Base-by-base conservation (phyloP, 495 filamentous ascomycete genomes). In the Amphirosellinia nigrospora region DNA sequence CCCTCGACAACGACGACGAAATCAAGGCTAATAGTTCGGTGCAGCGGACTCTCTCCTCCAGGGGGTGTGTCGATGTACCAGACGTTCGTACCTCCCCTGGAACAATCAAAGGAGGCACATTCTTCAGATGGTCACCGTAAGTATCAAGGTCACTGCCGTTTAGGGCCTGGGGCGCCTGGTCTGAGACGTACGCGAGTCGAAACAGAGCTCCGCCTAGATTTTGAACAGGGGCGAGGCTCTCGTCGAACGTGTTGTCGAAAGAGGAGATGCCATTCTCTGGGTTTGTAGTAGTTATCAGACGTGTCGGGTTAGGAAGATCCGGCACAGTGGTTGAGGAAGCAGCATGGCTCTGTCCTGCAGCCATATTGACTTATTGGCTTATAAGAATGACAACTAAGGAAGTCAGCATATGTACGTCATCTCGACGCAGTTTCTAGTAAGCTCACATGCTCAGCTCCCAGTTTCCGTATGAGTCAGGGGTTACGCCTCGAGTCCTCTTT, bases 1-100 rank as follows among this genome's bases (percentile, higher is more conserved):
- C 91, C 91, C 66, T 90, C 86, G 13, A 92, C 61, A n/a, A 93
- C 87, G 36, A 92, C 78, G 0, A 88, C 89, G 64, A 90, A 91
- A 71, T 93, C 91, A 5, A 93, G 79, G 26, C 83, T 87, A 65
- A 86, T 81, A 4, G 90, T 91, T 0, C 90, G 82, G 71, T 93
- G 91, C 80, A 92, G 80, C 9, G 79, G 73, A 7, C 76, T 75
- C 11, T 71, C 75, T 19, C 65, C 70, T 21, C 76, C 79, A 0
- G 87, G 87, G 0, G 77, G 15, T 6, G n/a, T 48, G 8, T 48
- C 45, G n/a, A 48, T 23, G 19, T 48, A 48, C 45, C 45, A 48
- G n/a, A 48, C 45, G 2, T 48, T 48, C n/a, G 45, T n/a, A 9
- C 45, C 75, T 26, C 66, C 70, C 76, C 79, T 0, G 74, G 74